A percentile compares a stretch with the other conserved stretches of the same genome.
phyloP scores from a whole-genome alignment of 257 asterid genomes.

The Ballota nigra region DNA sequence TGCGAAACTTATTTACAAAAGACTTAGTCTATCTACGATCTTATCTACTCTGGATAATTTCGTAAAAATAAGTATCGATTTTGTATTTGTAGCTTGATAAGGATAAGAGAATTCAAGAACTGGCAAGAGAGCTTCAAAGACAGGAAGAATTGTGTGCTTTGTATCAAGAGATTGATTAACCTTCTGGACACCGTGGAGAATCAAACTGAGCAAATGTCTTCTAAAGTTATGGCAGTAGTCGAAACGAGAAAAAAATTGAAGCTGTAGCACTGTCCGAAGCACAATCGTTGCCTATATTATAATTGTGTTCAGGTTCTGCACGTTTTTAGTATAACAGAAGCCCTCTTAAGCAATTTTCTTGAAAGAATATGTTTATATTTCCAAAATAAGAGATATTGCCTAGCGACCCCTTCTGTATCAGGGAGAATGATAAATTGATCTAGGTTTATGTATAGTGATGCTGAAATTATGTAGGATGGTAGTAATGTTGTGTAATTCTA shows the following conservation, averaged over 20 bases:
- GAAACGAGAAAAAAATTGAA: conserved; percentile 51
- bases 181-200: conserved; percentile 42
- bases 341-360: not conserved
- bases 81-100: conserved; percentile 40
- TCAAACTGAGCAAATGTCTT: conserved; percentile 46
- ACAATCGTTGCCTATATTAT: not conserved
- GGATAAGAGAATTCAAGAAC: conserved; percentile 59
- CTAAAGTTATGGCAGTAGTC: conserved; percentile 48
- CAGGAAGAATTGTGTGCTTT: conserved; percentile 54
- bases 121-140: conserved; percentile 50
- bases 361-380: not conserved
- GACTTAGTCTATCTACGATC: not conserved
- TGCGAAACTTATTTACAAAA: no score
- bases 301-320: not conserved
- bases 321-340: not conserved
- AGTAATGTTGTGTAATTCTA: not conserved
- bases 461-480: conserved; percentile 10
- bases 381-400: not conserved
- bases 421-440: not conserved
- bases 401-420: not conserved
- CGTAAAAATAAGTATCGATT: not conserved
- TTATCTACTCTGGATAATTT: not conserved
- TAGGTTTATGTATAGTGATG: conserved; percentile 17
- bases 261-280: conserved; percentile 41
- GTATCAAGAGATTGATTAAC: conserved; percentile 36